These are phyloP conservation scores for Barnettozyma sp. DNA, from an alignment of 805 yeast genomes.

Conservation along the genomic window DNA sequence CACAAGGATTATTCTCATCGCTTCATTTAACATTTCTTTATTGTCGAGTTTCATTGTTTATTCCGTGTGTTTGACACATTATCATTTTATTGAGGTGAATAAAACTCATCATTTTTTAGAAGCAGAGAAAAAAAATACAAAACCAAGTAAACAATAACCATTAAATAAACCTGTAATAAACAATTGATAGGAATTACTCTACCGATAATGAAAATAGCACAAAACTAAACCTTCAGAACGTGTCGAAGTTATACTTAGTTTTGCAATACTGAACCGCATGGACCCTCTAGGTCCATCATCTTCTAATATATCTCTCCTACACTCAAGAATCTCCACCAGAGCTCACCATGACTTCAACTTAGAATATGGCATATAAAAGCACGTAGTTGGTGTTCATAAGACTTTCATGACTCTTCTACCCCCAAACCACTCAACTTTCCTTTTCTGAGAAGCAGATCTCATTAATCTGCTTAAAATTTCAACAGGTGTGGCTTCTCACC, in stretches of 20 bases:
- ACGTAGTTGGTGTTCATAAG: too few relatives aligned
- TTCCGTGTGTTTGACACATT: too few relatives aligned
- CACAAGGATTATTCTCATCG: constrained; percentile 13
- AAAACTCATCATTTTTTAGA: neutral
- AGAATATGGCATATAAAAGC: neutral
- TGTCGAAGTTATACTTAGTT: neutral
- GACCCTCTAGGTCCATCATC: neutral
- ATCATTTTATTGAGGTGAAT: neutral
- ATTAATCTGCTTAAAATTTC: constrained; percentile 66
- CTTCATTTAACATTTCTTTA: constrained; percentile 10
- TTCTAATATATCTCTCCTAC: too few relatives aligned
- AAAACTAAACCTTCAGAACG: constrained; percentile 4
- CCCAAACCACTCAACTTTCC: too few relatives aligned
- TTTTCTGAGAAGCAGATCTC: too few relatives aligned
- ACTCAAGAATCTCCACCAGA: too few relatives aligned
- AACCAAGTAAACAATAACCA: constrained; percentile 1
- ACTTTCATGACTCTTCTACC: too few relatives aligned
- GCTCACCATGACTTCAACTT: neutral
- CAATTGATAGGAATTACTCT: constrained; percentile 1
- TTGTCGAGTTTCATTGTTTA: constrained; percentile 1
- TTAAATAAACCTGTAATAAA: constrained; percentile 4
- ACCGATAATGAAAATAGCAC: constrained; percentile 1
- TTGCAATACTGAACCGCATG: constrained; percentile 2
- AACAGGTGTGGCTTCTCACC: constrained; percentile 99
- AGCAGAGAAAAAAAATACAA: neutral